A percentile compares a stretch with the other conserved stretches of the same genome.
These are phyloP conservation scores for Balakata baccata DNA, from an alignment of 345 rosid genomes.

Conservation along the genomic window DNA sequence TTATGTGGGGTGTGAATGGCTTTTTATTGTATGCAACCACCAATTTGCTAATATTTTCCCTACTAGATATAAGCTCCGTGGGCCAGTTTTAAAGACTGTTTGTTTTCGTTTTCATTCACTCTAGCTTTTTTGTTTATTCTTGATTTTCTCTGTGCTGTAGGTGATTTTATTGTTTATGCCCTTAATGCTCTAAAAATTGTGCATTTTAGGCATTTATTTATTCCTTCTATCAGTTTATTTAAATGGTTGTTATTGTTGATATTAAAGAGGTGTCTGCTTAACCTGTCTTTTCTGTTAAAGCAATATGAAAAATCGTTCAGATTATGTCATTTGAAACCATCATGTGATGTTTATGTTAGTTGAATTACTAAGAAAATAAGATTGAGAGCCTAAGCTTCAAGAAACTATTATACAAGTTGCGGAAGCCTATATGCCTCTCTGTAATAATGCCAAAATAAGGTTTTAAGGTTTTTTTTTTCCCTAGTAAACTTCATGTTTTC, in stretches of 20 bases:
- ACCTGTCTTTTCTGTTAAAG: background rate
- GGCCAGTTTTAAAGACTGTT: slow-evolving; percentile 27
- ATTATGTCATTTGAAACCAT: background rate
- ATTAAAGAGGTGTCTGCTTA: too few species aligned
- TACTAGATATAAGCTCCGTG: slow-evolving; percentile 17
- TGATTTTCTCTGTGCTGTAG: background rate
- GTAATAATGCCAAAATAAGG: background rate
- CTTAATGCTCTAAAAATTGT: background rate
- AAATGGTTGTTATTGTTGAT: too few species aligned
- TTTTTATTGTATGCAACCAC: slow-evolving; percentile 18
- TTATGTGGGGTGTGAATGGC: slow-evolving; percentile 18
- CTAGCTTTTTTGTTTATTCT: background rate
- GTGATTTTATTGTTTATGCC: background rate
- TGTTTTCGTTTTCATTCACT: background rate
- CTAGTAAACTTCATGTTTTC: background rate
- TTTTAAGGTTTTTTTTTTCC: background rate
- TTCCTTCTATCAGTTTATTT: background rate
- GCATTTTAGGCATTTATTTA: background rate
- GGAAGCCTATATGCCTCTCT: background rate
- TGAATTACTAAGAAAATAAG: background rate
- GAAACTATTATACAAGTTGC: background rate
- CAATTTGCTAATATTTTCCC: slow-evolving; percentile 20
- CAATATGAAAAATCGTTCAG: background rate
- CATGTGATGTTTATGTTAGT: background rate
- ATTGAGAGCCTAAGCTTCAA: background rate